Evolutionary conservation across 352 stramenopile genomes (phyloP), one percentile per base, ranked within the genome.

Genomic region (Pythium graminicola): DNA sequence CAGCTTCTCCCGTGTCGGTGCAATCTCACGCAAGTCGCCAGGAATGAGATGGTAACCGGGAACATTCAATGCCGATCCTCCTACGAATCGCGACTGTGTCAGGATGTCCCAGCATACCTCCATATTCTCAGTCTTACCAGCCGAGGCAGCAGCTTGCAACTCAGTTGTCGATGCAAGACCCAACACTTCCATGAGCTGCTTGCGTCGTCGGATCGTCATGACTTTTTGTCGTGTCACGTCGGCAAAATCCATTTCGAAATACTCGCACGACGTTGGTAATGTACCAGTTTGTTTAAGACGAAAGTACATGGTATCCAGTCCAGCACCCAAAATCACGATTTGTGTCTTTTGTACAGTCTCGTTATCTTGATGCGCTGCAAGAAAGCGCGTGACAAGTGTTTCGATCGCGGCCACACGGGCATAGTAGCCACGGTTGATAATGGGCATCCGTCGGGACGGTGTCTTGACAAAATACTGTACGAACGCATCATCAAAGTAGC

Each of bases 341-440:
- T 95, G 84, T 20, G 72, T 77, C 54, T 74, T 80, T 27, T 59
- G 35, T 41, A 22, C 19, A 24, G 20, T 43, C 24, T 31, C 40
- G 23, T 27, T 39, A 29, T 33, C 40, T 4, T 33, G 32, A 19
- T 67, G 35, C 4, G 51, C 53, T 8, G 32, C 44, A 14, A 95
- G 54, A 49, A 93, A 95, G 24, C 69, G 71, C 22, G 63, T 67
- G 48, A 95, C 66, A 16, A 95, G 67, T 38, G 57, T 57, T 64
- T 93, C 79, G 35, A 95, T 62, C 3, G 73, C 78, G 5, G 70
- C 66, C 20, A 93, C 82, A 14, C 85, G 82, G 9, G 85, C 82
- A 63, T 93, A 95, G 63, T 95, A 95, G 1, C 85, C 85, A 46
- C 85, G 81, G 55, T 95, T 93, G 57, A 95, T 95, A 50, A 95